These are phyloP conservation scores for Botryotinia convoluta DNA, from an alignment of 2,329 filamentous ascomycete genomes.

Conservation along the genomic window DNA sequence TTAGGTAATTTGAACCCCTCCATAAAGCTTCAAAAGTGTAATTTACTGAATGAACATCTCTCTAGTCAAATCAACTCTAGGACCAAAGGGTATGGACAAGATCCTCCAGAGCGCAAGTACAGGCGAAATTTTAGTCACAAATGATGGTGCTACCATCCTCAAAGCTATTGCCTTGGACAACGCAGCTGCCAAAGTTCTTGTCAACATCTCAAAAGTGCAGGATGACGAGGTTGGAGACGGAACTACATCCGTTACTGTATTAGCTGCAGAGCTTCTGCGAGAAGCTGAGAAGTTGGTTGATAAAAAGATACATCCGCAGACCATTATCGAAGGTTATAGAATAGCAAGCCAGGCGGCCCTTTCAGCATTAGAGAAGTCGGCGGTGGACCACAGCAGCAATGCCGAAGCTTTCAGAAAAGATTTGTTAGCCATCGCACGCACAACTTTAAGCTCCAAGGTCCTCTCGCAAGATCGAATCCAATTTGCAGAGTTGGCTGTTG, in stretches of 20 bases:
- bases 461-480: slow-evolving; percentile 90
- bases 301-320: slow-evolving; percentile 98
- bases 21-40: slow-evolving; percentile 15
- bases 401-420: slow-evolving; percentile 84
- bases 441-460: slow-evolving; percentile 96
- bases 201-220: slow-evolving; percentile 99
- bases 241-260: slow-evolving; percentile 94
- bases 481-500: slow-evolving; percentile 84
- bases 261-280: slow-evolving; percentile 90
- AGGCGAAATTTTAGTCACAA: slow-evolving; percentile 96
- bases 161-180: slow-evolving; percentile 99
- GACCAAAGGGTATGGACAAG: slow-evolving; percentile 92
- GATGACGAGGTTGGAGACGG: slow-evolving; percentile 98
- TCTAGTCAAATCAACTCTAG: slow-evolving; percentile 89
- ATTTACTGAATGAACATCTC: slow-evolving; percentile 18
- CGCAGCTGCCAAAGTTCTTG: slow-evolving; percentile 93
- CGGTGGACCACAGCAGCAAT: slow-evolving; percentile 86
- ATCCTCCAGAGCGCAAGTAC: slow-evolving; percentile 75
- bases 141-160: slow-evolving; percentile 96
- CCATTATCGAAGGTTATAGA: slow-evolving; percentile 97
- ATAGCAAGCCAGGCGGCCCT: slow-evolving; percentile 92
- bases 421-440: slow-evolving; percentile 84
- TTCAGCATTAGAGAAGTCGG: slow-evolving; percentile 75
- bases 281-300: slow-evolving; percentile 97
- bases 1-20: slow-evolving; percentile 43